Evolutionary conservation across 2,329 filamentous ascomycete species (phyloP).

Genomic region (Torrubiellomyces zombiae): DNA sequence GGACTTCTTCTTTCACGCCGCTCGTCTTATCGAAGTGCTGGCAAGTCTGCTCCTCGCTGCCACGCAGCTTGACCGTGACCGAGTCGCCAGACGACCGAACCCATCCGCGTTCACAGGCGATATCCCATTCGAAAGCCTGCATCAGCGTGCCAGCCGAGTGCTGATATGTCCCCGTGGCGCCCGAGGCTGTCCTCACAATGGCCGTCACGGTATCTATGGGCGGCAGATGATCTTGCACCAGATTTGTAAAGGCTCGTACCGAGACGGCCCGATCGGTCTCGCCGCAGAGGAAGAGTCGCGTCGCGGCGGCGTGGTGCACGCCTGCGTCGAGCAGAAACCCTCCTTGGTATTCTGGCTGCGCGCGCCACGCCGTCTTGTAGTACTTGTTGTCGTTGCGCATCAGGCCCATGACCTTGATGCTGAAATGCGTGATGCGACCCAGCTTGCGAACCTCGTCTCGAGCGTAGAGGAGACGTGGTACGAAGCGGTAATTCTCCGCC

Average conservation of each 20-base stretch:
- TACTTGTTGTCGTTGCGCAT: slow-evolving; percentile 25
- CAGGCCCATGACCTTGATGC: slow-evolving; percentile 18
- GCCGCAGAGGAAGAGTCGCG: slow-evolving; percentile 38
- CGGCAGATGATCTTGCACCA: slow-evolving; percentile 38
- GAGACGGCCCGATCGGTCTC: slow-evolving; percentile 24
- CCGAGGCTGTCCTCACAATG: slow-evolving; percentile 34
- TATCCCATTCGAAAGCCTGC: slow-evolving; percentile 33
- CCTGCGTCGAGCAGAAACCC: slow-evolving; percentile 64
- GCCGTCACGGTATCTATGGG: slow-evolving; percentile 53
- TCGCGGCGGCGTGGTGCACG: slow-evolving; percentile 52
- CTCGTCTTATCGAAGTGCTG: slow-evolving; percentile 33
- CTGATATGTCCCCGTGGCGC: slow-evolving; percentile 38
- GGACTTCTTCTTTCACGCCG: slow-evolving; percentile 43
- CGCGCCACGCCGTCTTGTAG: slow-evolving; percentile 44
- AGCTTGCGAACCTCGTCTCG: slow-evolving; percentile 20
- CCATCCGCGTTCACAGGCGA: slow-evolving; percentile 40
- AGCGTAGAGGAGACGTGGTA: slow-evolving; percentile 35
- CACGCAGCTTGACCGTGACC: slow-evolving; percentile 20
- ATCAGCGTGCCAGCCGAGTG: slow-evolving; percentile 40
- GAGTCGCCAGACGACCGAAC: slow-evolving; percentile 30
- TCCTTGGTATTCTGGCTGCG: slow-evolving; percentile 53
- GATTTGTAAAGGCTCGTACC: slow-evolving; percentile 37
- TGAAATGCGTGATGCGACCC: slow-evolving; percentile 28
- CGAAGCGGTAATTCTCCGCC: slow-evolving; percentile 59
- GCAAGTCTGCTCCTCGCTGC: slow-evolving; percentile 21